Percentiles rank a stretch among this genome's conserved stretches.
These are phyloP conservation scores for Erysiphe pulchra DNA, from an alignment of 2,329 filamentous ascomycete species.

Conservation along the genomic window DNA sequence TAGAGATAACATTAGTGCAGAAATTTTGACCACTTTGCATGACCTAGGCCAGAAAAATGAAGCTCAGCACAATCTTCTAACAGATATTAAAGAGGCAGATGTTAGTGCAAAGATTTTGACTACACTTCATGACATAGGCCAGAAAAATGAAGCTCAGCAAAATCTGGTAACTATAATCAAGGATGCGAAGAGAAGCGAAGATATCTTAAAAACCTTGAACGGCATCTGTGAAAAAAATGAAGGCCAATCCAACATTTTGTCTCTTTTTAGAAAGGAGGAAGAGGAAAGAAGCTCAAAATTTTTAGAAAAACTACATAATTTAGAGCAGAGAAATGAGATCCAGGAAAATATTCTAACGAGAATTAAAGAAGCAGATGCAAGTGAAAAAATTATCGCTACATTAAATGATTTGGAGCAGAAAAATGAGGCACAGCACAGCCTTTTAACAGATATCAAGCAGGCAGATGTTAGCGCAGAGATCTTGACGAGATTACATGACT, in stretches of 20 bases:
- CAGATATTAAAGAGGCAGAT: slow-evolving; percentile 9
- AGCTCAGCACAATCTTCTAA: slow-evolving; percentile 5
- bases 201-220: too few relatives aligned
- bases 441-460: slow-evolving; percentile 8
- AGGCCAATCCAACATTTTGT: too few relatives aligned
- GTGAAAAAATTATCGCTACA: slow-evolving; percentile 11
- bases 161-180: too few relatives aligned
- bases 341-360: slow-evolving; percentile 5
- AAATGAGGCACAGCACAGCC: slow-evolving; percentile 4
- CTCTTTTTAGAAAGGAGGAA: too few relatives aligned
- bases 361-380: slow-evolving; percentile 11
- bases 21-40: slow-evolving; percentile 12
- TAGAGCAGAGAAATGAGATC: too few relatives aligned
- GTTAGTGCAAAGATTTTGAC: slow-evolving; percentile 13
- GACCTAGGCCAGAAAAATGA: slow-evolving; percentile 6
- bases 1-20: slow-evolving; percentile 12
- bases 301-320: too few relatives aligned
- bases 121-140: slow-evolving; percentile 8
- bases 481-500: slow-evolving; percentile 10
- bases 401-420: slow-evolving; percentile 8
- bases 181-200: too few relatives aligned
- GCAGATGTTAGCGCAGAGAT: slow-evolving; percentile 12
- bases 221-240: too few relatives aligned
- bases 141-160: neutral
- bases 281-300: too few relatives aligned